phyloP scores from a whole-genome alignment of 1,284 basidiomycete species.

The Cutaneotrichosporon cyanovorans region DNA sequence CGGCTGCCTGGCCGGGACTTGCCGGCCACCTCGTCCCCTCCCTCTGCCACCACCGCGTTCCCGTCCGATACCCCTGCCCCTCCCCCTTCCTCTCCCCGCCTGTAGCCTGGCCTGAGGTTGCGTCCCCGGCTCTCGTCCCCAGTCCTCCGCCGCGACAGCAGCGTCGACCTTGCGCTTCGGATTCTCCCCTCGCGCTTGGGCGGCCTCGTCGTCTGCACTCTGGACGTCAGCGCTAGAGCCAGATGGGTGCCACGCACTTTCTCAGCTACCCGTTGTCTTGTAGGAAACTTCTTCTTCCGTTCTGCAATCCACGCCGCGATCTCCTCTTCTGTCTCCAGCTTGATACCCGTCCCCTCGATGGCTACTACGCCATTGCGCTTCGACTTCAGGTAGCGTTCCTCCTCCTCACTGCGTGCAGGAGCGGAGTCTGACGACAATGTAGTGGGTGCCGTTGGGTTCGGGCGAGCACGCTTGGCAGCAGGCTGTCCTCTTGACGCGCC shows the following conservation, averaged over 20 bases:
- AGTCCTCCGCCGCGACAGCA: conserved; percentile 37
- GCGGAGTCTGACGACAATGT: conserved; percentile 2
- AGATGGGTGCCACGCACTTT: conserved; percentile 48
- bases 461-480: background rate
- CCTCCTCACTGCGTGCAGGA: conserved; percentile 52
- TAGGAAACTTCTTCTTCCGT: conserved; percentile 75
- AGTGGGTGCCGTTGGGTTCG: conserved; percentile 13
- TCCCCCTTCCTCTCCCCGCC: conserved; percentile 21
- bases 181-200: conserved; percentile 68
- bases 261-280: conserved; percentile 58
- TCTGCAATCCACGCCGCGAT: conserved; percentile 79
- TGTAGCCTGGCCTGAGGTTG: background rate
- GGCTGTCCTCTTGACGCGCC: no score
- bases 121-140: conserved; percentile 23
- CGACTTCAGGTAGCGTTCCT: conserved; percentile 61
- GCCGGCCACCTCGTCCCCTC: conserved; percentile 3
- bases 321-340: conserved; percentile 70
- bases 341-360: conserved; percentile 71
- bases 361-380: conserved; percentile 42
- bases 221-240: conserved; percentile 11
- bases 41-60: background rate
- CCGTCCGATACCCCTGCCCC: conserved; percentile 7
- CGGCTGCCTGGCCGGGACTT: background rate
- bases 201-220: conserved; percentile 64
- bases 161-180: conserved; percentile 29